Evolutionary conservation across 2,329 filamentous ascomycete genomes (phyloP), one percentile per base, ranked within the genome.

Genomic region (Talaromyces sp.): DNA sequence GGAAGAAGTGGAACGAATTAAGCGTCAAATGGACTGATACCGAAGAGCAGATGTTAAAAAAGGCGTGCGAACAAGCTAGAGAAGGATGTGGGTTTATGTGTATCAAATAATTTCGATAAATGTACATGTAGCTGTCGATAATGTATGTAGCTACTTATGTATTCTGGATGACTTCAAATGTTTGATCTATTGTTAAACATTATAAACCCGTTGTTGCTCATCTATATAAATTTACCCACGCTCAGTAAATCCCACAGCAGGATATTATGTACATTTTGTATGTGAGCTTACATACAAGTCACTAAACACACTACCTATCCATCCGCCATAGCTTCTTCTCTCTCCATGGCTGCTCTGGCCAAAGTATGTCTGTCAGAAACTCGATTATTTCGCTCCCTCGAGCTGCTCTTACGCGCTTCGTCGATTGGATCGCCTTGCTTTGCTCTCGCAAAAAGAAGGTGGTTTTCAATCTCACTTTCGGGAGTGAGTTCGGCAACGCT

Each of bases 1-100:
- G 82, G 71, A 86, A 86, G 60, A 75, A 75, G 26, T 88, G 85
- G 85, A 82, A 87, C 69, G 76, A 87, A 61, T 67, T 88, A 63
- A 83, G 75, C 56, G 82, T 87, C 41, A 81, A 85, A 66, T 88
- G 85, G 85, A 87, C 85, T 21, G 85, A 88, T 72, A 77, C 75
- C 2, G 85, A 88, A 68, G 82, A 86, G 64, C 84, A 87, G 70
- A 80, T 79, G 50, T 69, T 88, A 57, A 81, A 81, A 64, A 74
- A 70, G 60, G 85, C 85, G 1, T 83, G 81, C 66, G 78, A 82
- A 66, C 76, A 73, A 59, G 85, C 85, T 3, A 80, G 85, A 58
- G 77, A 80, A 57, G 85, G 85, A 0, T 76, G 85, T 61, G 85
- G 81, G 0, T 84, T 88, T 63, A 76, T 87, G 66, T 77, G 77